Evolutionary conservation across 1,284 basidiomycete species (phyloP), one percentile per base, ranked within the genome.

Genomic region (Gymnopus androsaceus): DNA sequence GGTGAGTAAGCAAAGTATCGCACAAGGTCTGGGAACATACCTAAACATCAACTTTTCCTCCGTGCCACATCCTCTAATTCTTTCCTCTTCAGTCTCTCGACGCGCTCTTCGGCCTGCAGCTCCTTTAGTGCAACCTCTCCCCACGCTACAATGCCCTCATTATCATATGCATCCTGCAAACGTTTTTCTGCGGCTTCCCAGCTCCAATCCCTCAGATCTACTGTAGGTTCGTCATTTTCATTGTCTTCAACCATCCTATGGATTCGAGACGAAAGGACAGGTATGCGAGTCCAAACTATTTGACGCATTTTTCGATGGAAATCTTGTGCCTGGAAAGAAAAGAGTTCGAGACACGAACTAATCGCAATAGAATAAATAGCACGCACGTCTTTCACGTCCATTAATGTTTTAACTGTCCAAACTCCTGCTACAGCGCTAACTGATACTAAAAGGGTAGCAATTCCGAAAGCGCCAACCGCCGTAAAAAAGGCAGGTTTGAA

Each of bases 71-170:
- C 49, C 19, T 55, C 44, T 19, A 55, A 9, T 7, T 40, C 51
- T 27, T 67, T 62, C 41, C 73, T 59, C 58, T 72, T 76, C 12
- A 63, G 61, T 51, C 80, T 67, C 62, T 85, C 82, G 9, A 76
- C 55, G 36, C 75, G 67, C 1, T 69, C 72, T 61, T 88, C 85
- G 0, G 73, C 74, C 61, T 86, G 84, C 46, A 84, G 52, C 65
- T 87, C 85, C 31, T 68, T 71, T 50, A 75, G 57, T 1, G 75
- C 82, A 12, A 72, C 73, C 47, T 81, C 74, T 14, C 71, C 69
- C 83, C 85, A 87, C 1, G 74, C 71, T 0, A 72, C 61, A 27
- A 87, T 69, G 0, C 86, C 84, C 9, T 79, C 82, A 27, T 76
- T 66, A 6, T 84, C 79, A 61, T 80, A 88, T 0, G 83, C 84